These are phyloP conservation scores for Coniophora puteana DNA, from an alignment of 1,284 basidiomycete species.

Conservation along the genomic window DNA sequence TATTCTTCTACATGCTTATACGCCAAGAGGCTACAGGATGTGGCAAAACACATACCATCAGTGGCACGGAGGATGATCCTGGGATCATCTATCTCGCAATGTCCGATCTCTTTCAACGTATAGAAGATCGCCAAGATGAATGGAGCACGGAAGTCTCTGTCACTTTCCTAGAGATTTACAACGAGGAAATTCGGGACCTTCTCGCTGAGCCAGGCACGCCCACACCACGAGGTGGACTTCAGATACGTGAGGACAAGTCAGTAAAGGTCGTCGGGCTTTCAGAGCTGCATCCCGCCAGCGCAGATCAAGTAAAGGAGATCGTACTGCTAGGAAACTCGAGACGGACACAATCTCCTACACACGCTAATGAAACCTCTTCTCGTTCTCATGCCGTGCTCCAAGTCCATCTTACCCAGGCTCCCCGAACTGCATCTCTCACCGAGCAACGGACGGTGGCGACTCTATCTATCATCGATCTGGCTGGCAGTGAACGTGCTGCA, in stretches of 20 bases:
- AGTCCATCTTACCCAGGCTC: conserved; percentile 85
- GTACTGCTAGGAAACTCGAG: conserved; percentile 85
- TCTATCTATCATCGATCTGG: conserved; percentile 94
- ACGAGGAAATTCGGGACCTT: conserved; percentile 96
- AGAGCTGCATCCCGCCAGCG: conserved; percentile 73
- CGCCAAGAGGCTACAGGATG: conserved; percentile 85
- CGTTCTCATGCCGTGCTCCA: conserved; percentile 95
- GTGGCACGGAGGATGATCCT: conserved; percentile 81
- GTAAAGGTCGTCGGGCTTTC: conserved; percentile 87
- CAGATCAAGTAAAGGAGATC: conserved; percentile 90
- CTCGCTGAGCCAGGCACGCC: conserved; percentile 71
- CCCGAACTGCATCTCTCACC: conserved; percentile 76
- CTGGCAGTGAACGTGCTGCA: conserved; percentile 92
- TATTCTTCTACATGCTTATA: conserved; percentile 15
- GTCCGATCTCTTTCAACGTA: conserved; percentile 90
- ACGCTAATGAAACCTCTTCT: conserved; percentile 92
- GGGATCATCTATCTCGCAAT: conserved; percentile 96
- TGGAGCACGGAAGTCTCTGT: conserved; percentile 84
- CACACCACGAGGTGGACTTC: conserved; percentile 76
- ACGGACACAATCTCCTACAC: conserved; percentile 88
- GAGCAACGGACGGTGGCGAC: conserved; percentile 84
- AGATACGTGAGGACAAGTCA: conserved; percentile 88
- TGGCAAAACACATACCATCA: conserved; percentile 97
- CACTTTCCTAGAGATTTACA: conserved; percentile 97
- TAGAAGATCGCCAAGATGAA: conserved; percentile 80